Percentiles rank a stretch among this genome's conserved stretches.
These are phyloP conservation scores for Sophora flavescens DNA, from an alignment of 306 rosid genomes.

Conservation along the genomic window DNA sequence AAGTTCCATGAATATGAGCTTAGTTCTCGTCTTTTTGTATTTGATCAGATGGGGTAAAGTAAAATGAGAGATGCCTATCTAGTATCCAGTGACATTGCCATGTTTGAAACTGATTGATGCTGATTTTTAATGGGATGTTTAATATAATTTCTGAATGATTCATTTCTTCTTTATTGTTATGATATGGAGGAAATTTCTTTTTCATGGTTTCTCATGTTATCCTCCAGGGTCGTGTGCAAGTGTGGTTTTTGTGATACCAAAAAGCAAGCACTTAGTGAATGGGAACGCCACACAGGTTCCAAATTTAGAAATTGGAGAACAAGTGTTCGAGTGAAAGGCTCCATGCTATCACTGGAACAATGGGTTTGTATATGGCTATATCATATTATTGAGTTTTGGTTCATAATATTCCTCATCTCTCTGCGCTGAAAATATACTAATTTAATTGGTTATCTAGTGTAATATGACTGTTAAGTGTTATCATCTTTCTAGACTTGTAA, in stretches of 20 bases:
- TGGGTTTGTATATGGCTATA: slow-evolving; percentile 66
- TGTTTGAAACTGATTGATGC: slow-evolving; percentile 26
- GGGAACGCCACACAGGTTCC: slow-evolving; percentile 89
- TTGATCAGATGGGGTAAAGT: slow-evolving; percentile 12
- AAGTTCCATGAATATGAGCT: slow-evolving; percentile 11
- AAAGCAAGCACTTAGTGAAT: slow-evolving; percentile 80
- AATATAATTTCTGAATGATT: slow-evolving; percentile 5
- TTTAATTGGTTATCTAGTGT: slow-evolving; percentile 23
- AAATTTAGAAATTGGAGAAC: slow-evolving; percentile 84
- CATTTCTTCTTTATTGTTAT: slow-evolving; percentile 30
- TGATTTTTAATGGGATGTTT: slow-evolving; percentile 8
- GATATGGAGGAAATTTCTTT: slow-evolving; percentile 5
- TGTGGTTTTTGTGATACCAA: slow-evolving; percentile 76
- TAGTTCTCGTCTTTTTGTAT: slow-evolving; percentile 2
- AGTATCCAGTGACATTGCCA: not conserved
- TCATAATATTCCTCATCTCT: slow-evolving; percentile 32
- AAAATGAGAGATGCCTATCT: not conserved
- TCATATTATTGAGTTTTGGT: slow-evolving; percentile 17
- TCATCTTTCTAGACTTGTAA: slow-evolving; percentile 1
- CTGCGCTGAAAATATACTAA: not conserved
- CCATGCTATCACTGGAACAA: slow-evolving; percentile 82
- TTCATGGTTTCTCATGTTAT: slow-evolving; percentile 38
- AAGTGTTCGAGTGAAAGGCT: slow-evolving; percentile 77
- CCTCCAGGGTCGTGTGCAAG: slow-evolving; percentile 79
- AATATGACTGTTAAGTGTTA: slow-evolving; percentile 8